Percentiles rank a stretch among this genome's conserved stretches.
These are phyloP conservation scores for Quercus bicolor DNA, from an alignment of 306 rosid genomes.

Conservation along the genomic window DNA sequence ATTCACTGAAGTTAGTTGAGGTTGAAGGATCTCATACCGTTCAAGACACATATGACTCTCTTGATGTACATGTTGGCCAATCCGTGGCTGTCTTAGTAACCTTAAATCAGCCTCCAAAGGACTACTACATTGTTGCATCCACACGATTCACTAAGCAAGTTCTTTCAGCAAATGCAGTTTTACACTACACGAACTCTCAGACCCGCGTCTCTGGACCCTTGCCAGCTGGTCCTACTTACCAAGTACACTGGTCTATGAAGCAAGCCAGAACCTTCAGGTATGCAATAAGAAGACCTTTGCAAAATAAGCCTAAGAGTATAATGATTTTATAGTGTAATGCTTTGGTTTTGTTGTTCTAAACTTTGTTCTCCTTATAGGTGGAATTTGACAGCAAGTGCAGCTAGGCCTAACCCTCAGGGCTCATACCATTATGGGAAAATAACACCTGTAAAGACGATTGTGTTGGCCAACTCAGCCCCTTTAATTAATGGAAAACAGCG, in stretches of 20 bases:
- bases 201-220: slow-evolving; percentile 64
- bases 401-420: slow-evolving; percentile 99
- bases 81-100: slow-evolving; percentile 72
- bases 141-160: slow-evolving; percentile 62
- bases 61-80: slow-evolving; percentile 96
- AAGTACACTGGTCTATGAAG: slow-evolving; percentile 70
- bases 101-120: slow-evolving; percentile 76
- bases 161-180: slow-evolving; percentile 57
- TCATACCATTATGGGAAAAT: slow-evolving; percentile 91
- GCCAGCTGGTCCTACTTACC: slow-evolving; percentile 60
- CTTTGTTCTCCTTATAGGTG: slow-evolving; percentile 51
- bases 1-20: slow-evolving; percentile 70
- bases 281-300: neutral
- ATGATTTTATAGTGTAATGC: neutral
- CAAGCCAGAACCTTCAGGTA: slow-evolving; percentile 94
- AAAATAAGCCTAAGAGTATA: neutral
- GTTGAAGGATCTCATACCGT: slow-evolving; percentile 89
- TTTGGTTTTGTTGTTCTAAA: slow-evolving; percentile 8
- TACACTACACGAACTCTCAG: slow-evolving; percentile 73
- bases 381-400: slow-evolving; percentile 97
- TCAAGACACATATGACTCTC: slow-evolving; percentile 76
- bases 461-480: slow-evolving; percentile 73
- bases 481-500: slow-evolving; percentile 75
- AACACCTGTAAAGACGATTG: slow-evolving; percentile 51
- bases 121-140: slow-evolving; percentile 82